Conservation (phyloP, 352 stramenopile genomes). For the Phytophthora pini region DNA sequence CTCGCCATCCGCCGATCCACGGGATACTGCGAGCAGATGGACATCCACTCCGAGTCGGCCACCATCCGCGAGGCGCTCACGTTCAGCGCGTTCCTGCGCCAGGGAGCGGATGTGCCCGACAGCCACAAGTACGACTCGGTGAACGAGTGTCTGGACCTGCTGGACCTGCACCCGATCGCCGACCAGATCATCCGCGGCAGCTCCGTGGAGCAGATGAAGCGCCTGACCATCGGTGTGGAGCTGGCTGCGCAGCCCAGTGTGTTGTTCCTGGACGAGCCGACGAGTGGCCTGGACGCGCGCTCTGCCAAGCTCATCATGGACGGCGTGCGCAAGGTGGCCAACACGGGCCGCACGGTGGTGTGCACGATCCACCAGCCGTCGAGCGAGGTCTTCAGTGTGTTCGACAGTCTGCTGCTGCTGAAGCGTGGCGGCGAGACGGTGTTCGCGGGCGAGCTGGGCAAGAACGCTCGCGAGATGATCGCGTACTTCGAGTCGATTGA, state of each 20-base stretch:
- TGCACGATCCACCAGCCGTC: conserved; percentile 95
- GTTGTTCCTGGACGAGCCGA: conserved; percentile 75
- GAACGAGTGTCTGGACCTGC: conserved; percentile 32
- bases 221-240: conserved; percentile 43
- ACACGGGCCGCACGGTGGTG: conserved; percentile 76
- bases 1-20: conserved; percentile 55
- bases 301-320: conserved; percentile 89
- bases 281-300: conserved; percentile 86
- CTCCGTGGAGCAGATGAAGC: conserved; percentile 38
- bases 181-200: conserved; percentile 47
- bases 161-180: conserved; percentile 31
- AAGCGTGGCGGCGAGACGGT: conserved; percentile 49
- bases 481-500: conserved; percentile 33
- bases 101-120: conserved; percentile 40
- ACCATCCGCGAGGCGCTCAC: conserved; percentile 78
- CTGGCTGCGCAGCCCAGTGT: conserved; percentile 30
- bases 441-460: conserved; percentile 60
- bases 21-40: conserved; percentile 79
- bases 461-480: conserved; percentile 47
- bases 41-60: conserved; percentile 83
- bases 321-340: conserved; percentile 86
- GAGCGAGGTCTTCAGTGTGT: conserved; percentile 77
- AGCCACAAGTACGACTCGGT: conserved; percentile 36
- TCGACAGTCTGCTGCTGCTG: conserved; percentile 31
- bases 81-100: conserved; percentile 37